Evolutionary conservation across 2,329 filamentous ascomycete genomes (phyloP).

Genomic region (Monilinia fructigena): DNA sequence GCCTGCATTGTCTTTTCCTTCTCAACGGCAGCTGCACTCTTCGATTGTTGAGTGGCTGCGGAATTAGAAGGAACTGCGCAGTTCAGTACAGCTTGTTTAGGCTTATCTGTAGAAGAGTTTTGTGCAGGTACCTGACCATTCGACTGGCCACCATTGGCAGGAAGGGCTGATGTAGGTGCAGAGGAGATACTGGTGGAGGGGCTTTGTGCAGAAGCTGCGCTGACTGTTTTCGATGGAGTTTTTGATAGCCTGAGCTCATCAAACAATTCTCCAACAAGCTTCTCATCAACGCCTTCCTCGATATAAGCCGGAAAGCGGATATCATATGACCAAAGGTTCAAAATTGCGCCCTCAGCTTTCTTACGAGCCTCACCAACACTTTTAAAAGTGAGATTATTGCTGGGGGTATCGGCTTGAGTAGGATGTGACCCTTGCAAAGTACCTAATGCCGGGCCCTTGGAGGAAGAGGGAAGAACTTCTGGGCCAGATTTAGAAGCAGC

Average conservation of each 20-base stretch:
- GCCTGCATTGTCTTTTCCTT: conserved; percentile 73
- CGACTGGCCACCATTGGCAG: neutral
- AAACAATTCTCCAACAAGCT: conserved; percentile 64
- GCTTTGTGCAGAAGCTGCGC: conserved; percentile 10
- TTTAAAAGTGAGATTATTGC: conserved; percentile 9
- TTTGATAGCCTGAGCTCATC: conserved; percentile 59
- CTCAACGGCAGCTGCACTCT: conserved; percentile 52
- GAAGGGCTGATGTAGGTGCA: neutral
- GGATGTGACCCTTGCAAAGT: neutral
- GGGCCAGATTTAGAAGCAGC: conserved; percentile 5
- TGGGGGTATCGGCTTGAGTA: neutral
- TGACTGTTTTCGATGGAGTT: conserved; percentile 32
- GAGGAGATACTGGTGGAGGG: conserved; percentile 12
- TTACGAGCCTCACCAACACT: conserved; percentile 42
- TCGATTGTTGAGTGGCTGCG: conserved; percentile 25
- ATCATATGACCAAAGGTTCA: conserved; percentile 63
- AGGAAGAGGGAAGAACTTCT: neutral
- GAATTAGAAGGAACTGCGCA: neutral
- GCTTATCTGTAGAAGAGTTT: neutral
- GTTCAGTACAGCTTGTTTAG: conserved; percentile 8
- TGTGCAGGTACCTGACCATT: neutral
- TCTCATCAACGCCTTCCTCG: conserved; percentile 67
- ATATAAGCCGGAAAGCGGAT: conserved; percentile 73
- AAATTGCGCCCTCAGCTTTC: conserved; percentile 64
- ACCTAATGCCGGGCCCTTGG: neutral